Evolutionary conservation across 2,329 filamentous ascomycete genomes (phyloP), one percentile per base, ranked within the genome.

Genomic region (Trichoderma gracile): DNA sequence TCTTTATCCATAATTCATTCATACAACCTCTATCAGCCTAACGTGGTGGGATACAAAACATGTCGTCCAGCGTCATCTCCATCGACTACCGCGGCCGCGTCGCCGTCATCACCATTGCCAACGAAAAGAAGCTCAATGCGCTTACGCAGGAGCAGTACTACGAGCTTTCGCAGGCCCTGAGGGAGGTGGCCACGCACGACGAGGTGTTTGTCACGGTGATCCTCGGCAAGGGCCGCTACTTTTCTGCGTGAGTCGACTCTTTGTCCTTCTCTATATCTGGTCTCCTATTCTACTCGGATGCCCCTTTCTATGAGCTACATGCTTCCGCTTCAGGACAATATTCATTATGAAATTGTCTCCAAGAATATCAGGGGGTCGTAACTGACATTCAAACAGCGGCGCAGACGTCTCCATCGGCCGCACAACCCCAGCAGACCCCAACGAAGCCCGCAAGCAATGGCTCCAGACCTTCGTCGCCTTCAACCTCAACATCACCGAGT

Each of bases 401-500:
- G 92, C 92, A 68, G 91, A 97, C 74, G 89, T 96, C 21, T 83
- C 84, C 61, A 81, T 87, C 66, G 74, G 78, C 47, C 81, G 81
- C 66, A 71, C 75, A 14, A 73, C 78, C 2, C 77, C 80, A 19
- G 73, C 76, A 5, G 74, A 77, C 21, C 71, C 73, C 15, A 67
- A 68, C 62, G 78, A 81, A 64, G 65, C 73, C 7, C 79, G 82
- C 72, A 74, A 75, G 59, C 81, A 86, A 69, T 88, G 87, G 79
- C 84, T 96, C 42, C 82, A 84, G 58, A 80, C 75, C 73, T 96
- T 98, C 78, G 89, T 92, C 12, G 82, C 89, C 69, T 89, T 90
- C 82, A 98, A 98, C 82, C 85, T 97, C 64, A 91, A 96, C 82
- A 85, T 92, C 71, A 95, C 93, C 2, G 89, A 92, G 71, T 89